phyloP scores from a whole-genome alignment of 2,329 filamentous ascomycete species.

The Cryphonectria radicalis region DNA sequence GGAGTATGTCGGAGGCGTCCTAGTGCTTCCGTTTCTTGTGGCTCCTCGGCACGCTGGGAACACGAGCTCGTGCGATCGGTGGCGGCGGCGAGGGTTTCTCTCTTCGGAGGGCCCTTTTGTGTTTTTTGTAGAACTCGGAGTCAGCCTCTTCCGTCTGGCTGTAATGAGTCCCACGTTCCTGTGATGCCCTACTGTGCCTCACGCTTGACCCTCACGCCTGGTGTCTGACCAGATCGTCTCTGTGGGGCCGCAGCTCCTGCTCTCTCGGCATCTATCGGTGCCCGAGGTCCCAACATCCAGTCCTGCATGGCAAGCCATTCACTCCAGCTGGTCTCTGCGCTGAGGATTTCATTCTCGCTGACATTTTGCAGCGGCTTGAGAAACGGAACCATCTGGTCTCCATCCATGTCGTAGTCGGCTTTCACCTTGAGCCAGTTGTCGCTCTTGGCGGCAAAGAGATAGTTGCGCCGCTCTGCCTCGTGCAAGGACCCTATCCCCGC shows the following conservation, averaged over 20 bases:
- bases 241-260: conserved; percentile 11
- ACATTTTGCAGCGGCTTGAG: conserved; percentile 79
- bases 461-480: conserved; percentile 90
- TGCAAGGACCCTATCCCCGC: conserved; percentile 80
- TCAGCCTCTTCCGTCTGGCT: conserved; percentile 16
- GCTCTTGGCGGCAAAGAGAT: conserved; percentile 92
- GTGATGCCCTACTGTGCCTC: conserved; percentile 14
- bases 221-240: conserved; percentile 6
- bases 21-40: conserved; percentile 1
- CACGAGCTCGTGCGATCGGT: not conserved
- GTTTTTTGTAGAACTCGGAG: not conserved
- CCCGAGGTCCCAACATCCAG: conserved; percentile 92
- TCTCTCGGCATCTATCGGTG: conserved; percentile 52
- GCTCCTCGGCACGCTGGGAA: not conserved
- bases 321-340: conserved; percentile 85
- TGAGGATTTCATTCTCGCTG: conserved; percentile 78
- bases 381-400: conserved; percentile 84
- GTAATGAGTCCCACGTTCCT: not conserved
- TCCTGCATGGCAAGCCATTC: conserved; percentile 97
- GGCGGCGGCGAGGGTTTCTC: not conserved
- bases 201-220: conserved; percentile 12
- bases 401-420: conserved; percentile 84
- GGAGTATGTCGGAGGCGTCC: not conserved
- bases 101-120: not conserved
- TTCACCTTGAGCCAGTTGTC: conserved; percentile 90